Conservation (phyloP, 768 basidiomycete genomes). For the Collybiopsis confluens region DNA sequence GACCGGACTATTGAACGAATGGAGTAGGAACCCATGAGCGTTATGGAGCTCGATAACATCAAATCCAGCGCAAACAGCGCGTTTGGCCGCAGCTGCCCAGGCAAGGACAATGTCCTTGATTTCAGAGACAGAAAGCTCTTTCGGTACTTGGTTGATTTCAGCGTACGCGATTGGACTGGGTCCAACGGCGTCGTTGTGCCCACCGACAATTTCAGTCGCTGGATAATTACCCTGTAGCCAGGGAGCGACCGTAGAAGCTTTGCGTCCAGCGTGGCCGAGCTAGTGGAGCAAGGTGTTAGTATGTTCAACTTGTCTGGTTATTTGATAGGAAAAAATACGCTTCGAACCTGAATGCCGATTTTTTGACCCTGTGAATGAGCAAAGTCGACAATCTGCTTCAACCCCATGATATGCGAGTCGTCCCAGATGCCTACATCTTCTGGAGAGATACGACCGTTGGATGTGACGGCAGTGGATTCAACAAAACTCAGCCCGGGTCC, state of each 20-base stretch:
- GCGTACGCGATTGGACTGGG: constrained; percentile 49
- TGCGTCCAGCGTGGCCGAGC: constrained; percentile 75
- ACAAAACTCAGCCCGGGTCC: constrained; percentile 55
- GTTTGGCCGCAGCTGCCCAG: constrained; percentile 46
- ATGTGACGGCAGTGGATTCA: constrained; percentile 61
- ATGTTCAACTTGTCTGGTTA: too few relatives aligned
- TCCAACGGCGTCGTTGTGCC: constrained; percentile 52
- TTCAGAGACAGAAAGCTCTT: constrained; percentile 51
- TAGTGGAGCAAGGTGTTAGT: too few relatives aligned
- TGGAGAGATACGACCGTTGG: constrained; percentile 60
- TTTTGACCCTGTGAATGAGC: constrained; percentile 67
- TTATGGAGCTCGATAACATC: constrained; percentile 61
- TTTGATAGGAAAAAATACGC: too few relatives aligned
- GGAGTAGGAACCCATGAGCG: constrained; percentile 60
- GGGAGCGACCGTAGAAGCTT: constrained; percentile 59
- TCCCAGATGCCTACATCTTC: constrained; percentile 63
- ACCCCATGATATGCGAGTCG: constrained; percentile 47
- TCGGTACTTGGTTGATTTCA: constrained; percentile 44
- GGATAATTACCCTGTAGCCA: constrained; percentile 43
- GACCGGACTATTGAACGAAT: constrained; percentile 53
- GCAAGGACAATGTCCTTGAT: constrained; percentile 55
- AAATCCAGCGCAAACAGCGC: constrained; percentile 56
- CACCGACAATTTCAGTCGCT: constrained; percentile 35
- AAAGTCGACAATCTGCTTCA: constrained; percentile 57
- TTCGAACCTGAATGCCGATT: constrained; percentile 66